Percentiles rank a stretch among this genome's conserved stretches.
Conservation (phyloP, 2,329 filamentous ascomycete species). For the Scytalidium sp. region DNA sequence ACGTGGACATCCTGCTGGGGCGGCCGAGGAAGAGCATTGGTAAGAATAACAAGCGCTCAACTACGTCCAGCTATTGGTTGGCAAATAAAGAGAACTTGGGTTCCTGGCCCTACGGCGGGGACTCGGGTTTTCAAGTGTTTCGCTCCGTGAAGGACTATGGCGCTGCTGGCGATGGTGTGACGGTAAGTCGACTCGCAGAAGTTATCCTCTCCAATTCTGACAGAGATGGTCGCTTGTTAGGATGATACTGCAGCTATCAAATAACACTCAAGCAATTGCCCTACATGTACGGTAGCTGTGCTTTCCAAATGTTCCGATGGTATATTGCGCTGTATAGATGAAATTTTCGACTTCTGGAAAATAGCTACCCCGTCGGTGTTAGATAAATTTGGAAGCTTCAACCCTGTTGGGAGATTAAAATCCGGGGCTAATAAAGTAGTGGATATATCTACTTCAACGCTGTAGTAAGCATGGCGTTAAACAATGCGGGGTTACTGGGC, state of each 20-base stretch:
- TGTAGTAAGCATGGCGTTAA: too few relatives aligned
- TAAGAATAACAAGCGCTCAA: constrained; percentile 9
- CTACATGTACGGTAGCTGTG: too few relatives aligned
- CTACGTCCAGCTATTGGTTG: constrained; percentile 2
- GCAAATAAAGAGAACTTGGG: not conserved
- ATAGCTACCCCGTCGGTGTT: too few relatives aligned
- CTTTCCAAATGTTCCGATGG: too few relatives aligned
- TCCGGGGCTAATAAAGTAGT: too few relatives aligned
- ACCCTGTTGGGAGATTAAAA: too few relatives aligned
- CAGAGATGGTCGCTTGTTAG: not conserved
- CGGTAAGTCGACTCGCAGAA: constrained; percentile 4
- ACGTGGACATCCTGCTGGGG: constrained; percentile 2
- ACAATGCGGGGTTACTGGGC: too few relatives aligned
- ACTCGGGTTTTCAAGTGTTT: constrained; percentile 9
- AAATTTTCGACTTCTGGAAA: too few relatives aligned
- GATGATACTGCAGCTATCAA: constrained; percentile 13
- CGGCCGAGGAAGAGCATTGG: constrained; percentile 10
- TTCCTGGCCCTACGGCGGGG: not conserved
- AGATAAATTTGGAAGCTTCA: too few relatives aligned
- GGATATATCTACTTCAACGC: too few relatives aligned
- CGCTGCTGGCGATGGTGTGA: constrained; percentile 13
- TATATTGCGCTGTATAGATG: too few relatives aligned
- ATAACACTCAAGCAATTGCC: too few relatives aligned
- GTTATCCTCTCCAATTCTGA: not conserved
- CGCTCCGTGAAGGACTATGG: constrained; percentile 17